Base-by-base conservation (phyloP, 1,284 basidiomycete species). In the Wolfiporia cocos region DNA sequence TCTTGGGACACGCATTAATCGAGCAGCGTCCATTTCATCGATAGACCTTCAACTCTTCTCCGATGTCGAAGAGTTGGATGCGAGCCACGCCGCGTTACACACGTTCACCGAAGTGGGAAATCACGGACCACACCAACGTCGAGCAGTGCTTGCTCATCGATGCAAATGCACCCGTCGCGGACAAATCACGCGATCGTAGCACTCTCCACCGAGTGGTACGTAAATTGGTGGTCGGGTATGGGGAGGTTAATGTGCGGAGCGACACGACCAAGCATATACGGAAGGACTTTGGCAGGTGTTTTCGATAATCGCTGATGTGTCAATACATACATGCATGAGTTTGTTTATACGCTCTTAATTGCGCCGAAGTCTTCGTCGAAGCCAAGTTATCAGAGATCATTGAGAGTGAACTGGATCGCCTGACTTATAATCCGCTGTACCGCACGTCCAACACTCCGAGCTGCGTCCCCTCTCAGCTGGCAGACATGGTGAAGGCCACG, bases 101-200 rank as follows among this genome's bases (percentile, higher is more conserved):
- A n/a, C n/a, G n/a, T n/a, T n/a, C n/a, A n/a, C n/a, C n/a, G n/a
- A n/a, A n/a, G n/a, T n/a, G n/a, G 4, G 54, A 63, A 48, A 59
- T 56, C 45, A 49, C 46, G 42, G 82, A 87, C 56, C 60, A 68
- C 42, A 81, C 77, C 1, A 78, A 77, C 38, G 74, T 84, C 52
- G 74, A 87, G 58, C 59, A 76, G 48, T 87, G 86, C 62, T 89
- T 86, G 85, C 63, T 89, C 22, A 85, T 84, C 7, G 83, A 88
- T 56, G 64, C 65, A 37, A 76, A 72, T 9, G 70, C 88, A 30
- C 68, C 81, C 4, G 65, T 89, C 15, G 78, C 82, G 21, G 86
- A 91, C 56, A 58, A 73, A 85, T 53, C 62, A 71, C 11, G 61
- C 61, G 22, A 81, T 89, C 22, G 67, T 77, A 20, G 58, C 64